Conservation (phyloP, 1,139 yeast species). For the Saccharomycopsis hybrid region DNA sequence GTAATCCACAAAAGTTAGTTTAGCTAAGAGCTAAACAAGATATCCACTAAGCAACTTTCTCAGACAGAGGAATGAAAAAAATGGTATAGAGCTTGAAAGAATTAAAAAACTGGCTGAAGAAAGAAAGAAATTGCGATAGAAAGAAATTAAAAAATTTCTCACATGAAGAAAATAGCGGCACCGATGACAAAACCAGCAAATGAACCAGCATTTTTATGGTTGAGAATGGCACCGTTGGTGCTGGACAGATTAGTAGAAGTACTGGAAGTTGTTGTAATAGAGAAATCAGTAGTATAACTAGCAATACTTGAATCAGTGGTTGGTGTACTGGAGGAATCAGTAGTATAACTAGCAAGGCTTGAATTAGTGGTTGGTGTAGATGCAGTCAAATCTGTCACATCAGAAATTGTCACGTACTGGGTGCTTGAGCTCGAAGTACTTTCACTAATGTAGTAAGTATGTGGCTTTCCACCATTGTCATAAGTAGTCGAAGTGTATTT, state of each 20-base stretch:
- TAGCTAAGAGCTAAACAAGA: no score
- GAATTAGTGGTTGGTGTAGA: conserved; percentile 15
- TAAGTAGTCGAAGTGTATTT: conserved; percentile 15
- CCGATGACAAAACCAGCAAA: not conserved
- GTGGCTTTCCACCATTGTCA: conserved; percentile 17
- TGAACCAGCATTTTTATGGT: not conserved
- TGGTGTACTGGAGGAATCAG: not conserved
- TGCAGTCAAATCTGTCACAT: conserved; percentile 9
- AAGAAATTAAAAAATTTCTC: not conserved
- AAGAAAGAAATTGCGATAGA: not conserved
- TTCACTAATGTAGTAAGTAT: conserved; percentile 15
- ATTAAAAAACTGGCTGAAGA: not conserved
- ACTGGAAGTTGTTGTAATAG: no score
- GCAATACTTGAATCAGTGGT: not conserved
- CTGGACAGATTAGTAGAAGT: not conserved
- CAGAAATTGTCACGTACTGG: not conserved
- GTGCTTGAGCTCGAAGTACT: not conserved
- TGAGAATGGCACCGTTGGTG: not conserved
- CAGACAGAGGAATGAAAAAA: no score
- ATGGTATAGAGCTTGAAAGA: not conserved
- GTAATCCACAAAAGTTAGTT: no score
- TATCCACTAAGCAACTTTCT: no score
- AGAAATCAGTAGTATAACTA: not conserved
- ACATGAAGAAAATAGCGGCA: not conserved
- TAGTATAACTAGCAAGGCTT: not conserved